Percentiles rank a stretch among this genome's conserved stretches.
Conservation (phyloP, 2,329 filamentous ascomycete species). For the Xylariaceae sp. region DNA sequence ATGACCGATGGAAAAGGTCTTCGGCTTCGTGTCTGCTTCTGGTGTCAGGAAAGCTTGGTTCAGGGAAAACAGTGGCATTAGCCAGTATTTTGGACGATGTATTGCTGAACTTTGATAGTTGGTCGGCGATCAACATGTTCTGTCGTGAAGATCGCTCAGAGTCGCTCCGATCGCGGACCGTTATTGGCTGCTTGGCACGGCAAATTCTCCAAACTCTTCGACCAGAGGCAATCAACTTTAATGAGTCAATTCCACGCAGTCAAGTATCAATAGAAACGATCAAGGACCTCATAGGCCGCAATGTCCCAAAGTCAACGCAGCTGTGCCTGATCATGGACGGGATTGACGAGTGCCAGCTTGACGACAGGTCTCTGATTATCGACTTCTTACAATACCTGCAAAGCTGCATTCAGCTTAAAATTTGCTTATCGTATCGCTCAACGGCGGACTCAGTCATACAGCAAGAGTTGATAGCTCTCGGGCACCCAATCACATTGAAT, state of each 20-base stretch:
- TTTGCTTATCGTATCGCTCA: slow-evolving; percentile 9
- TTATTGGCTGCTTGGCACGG: slow-evolving; percentile 13
- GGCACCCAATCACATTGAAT: not conserved
- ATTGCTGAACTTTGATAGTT: slow-evolving; percentile 26
- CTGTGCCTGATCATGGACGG: slow-evolving; percentile 10
- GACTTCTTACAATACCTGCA: slow-evolving; percentile 2
- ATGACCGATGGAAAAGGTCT: slow-evolving; percentile 1
- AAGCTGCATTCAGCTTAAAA: not conserved
- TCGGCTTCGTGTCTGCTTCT: slow-evolving; percentile 28
- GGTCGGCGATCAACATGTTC: slow-evolving; percentile 32
- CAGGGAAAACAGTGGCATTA: slow-evolving; percentile 42
- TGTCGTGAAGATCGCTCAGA: slow-evolving; percentile 15
- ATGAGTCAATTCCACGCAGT: not conserved
- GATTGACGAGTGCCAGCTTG: slow-evolving; percentile 3
- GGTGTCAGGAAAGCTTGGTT: slow-evolving; percentile 38
- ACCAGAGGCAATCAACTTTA: not conserved
- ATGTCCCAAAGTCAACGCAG: not conserved
- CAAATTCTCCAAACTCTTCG: slow-evolving; percentile 9
- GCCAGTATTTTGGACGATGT: slow-evolving; percentile 42
- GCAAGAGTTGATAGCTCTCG: not conserved
- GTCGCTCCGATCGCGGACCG: slow-evolving; percentile 3
- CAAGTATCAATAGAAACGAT: not conserved
- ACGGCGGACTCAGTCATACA: slow-evolving; percentile 1
- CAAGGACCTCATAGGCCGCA: not conserved
- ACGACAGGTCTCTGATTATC: slow-evolving; percentile 2